These are phyloP conservation scores for Trichoderma cornu-damae DNA, from an alignment of 2,329 filamentous ascomycete species.

Conservation along the genomic window DNA sequence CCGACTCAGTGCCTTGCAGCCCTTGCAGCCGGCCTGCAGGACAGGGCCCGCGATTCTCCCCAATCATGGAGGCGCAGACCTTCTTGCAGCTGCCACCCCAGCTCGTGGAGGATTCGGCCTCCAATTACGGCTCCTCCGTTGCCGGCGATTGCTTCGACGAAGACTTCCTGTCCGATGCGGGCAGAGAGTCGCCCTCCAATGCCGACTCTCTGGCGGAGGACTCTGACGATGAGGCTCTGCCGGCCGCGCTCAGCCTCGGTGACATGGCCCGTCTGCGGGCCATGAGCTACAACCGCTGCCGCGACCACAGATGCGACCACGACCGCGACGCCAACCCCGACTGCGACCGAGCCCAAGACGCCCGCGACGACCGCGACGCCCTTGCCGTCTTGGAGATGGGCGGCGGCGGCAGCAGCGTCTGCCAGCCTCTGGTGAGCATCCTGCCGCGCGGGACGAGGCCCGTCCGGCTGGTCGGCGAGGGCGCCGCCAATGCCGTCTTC, in stretches of 20 bases:
- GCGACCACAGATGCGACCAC: not conserved
- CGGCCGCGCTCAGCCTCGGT: constrained; percentile 22
- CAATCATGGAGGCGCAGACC: constrained; percentile 27
- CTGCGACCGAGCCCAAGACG: not conserved
- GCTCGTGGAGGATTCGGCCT: constrained; percentile 22
- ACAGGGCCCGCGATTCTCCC: constrained; percentile 16
- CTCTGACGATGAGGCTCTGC: constrained; percentile 19
- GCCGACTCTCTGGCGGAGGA: constrained; percentile 18
- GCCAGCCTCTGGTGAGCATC: constrained; percentile 26
- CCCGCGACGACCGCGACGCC: not conserved
- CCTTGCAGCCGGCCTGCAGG: constrained; percentile 24
- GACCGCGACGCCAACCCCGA: not conserved
- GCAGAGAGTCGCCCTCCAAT: constrained; percentile 18
- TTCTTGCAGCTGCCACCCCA: constrained; percentile 23
- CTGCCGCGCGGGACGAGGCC: constrained; percentile 34
- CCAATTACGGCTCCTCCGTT: constrained; percentile 22
- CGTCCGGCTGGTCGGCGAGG: constrained; percentile 54
- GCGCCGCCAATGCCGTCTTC: constrained; percentile 73
- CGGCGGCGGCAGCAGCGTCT: not conserved
- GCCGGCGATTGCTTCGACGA: constrained; percentile 21
- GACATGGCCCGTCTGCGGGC: constrained; percentile 26
- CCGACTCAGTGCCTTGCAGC: constrained; percentile 20
- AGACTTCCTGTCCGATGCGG: constrained; percentile 16
- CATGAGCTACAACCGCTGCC: constrained; percentile 15
- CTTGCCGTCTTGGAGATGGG: not conserved